These are phyloP conservation scores for Globisporangium barbulae DNA, from an alignment of 352 stramenopile species.

Conservation along the genomic window DNA sequence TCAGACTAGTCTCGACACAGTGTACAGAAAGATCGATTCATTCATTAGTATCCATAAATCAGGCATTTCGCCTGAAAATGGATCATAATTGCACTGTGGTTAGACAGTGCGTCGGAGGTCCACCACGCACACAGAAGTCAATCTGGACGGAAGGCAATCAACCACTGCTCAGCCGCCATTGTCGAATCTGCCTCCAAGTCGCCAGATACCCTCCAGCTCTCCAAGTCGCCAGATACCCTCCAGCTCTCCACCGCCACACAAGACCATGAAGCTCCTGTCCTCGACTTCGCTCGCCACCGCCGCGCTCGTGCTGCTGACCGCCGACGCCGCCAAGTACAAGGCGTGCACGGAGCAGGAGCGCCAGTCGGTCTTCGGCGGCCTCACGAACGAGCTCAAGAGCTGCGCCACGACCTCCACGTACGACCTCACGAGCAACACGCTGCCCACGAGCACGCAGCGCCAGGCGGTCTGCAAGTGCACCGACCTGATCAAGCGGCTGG, in stretches of 20 bases:
- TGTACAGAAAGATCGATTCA: no score
- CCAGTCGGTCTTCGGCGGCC: constrained; percentile 16
- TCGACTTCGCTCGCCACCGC: not conserved
- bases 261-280: constrained; percentile 8
- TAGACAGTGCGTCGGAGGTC: not conserved
- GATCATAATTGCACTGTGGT: not conserved
- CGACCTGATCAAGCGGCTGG: constrained; percentile 24
- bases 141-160: not conserved
- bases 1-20: no score
- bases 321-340: constrained; percentile 13
- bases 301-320: constrained; percentile 5
- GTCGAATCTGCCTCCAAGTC: constrained; percentile 6
- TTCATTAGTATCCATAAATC: no score
- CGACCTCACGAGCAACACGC: constrained; percentile 22
- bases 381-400: constrained; percentile 22
- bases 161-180: not conserved
- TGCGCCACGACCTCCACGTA: constrained; percentile 21
- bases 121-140: not conserved
- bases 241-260: not conserved
- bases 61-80: not conserved
- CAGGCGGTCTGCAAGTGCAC: constrained; percentile 30
- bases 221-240: not conserved
- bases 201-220: not conserved
- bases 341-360: constrained; percentile 12
- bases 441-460: constrained; percentile 25